Conservation (phyloP, 805 yeast genomes). For the Pichia insulana region DNA sequence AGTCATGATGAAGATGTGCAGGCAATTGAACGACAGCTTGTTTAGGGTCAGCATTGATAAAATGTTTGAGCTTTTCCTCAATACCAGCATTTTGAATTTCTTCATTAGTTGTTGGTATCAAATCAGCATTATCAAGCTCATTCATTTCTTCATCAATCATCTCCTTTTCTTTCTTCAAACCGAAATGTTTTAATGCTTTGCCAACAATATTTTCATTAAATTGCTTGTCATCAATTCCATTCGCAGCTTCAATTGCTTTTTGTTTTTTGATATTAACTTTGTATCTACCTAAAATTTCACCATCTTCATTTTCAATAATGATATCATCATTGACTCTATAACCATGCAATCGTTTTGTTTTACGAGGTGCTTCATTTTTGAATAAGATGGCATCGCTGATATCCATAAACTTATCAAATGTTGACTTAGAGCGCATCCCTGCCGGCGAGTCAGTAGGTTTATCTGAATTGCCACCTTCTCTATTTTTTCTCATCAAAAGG, state of each 20-base stretch:
- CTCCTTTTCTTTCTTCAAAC: constrained; percentile 16
- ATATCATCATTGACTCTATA: constrained; percentile 72
- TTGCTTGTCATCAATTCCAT: constrained; percentile 6
- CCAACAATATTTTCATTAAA: constrained; percentile 9
- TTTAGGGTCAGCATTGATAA: constrained; percentile 20
- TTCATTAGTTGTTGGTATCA: constrained; percentile 16
- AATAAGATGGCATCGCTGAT: constrained; percentile 6
- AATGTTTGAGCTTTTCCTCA: constrained; percentile 21
- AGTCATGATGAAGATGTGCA: background rate
- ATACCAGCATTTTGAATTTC: constrained; percentile 11
- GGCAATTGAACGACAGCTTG: constrained; percentile 14
- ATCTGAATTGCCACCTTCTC: background rate
- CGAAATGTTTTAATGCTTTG: constrained; percentile 21
- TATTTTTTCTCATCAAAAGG: background rate
- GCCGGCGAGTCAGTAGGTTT: background rate
- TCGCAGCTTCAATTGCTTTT: constrained; percentile 5
- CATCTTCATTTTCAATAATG: constrained; percentile 83
- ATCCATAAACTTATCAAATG: constrained; percentile 7
- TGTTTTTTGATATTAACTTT: constrained; percentile 44
- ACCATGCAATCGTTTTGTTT: constrained; percentile 42
- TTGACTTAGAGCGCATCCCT: background rate
- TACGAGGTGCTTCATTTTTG: constrained; percentile 5
- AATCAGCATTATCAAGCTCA: constrained; percentile 14
- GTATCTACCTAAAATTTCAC: constrained; percentile 83
- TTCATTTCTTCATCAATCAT: constrained; percentile 17